Percentiles rank a stretch among this genome's conserved stretches.
These are phyloP conservation scores for Nelumbo lutea DNA, from an alignment of 164 flowering plant genomes.

Conservation along the genomic window DNA sequence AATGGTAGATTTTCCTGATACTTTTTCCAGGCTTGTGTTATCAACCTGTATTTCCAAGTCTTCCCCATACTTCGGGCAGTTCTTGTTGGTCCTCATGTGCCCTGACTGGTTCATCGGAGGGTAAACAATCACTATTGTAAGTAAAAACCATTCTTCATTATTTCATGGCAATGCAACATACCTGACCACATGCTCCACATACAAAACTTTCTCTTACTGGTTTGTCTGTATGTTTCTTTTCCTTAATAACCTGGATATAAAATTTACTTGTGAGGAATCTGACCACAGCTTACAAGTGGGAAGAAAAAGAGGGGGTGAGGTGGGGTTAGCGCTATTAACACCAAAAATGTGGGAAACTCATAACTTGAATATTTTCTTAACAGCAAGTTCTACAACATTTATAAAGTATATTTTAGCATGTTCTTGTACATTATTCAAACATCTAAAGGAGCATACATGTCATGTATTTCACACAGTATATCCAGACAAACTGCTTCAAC, in stretches of 20 bases:
- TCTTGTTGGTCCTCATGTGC: slow-evolving; percentile 97
- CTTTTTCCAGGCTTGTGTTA: slow-evolving; percentile 40
- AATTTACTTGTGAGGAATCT: no score
- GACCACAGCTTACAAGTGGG: no score
- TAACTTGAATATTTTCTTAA: no score
- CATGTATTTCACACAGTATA: no score
- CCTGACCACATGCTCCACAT: slow-evolving; percentile 99
- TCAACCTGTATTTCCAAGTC: slow-evolving; percentile 56
- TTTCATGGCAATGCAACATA: slow-evolving; percentile 18
- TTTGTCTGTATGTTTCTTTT: slow-evolving; percentile 50
- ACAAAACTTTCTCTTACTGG: slow-evolving; percentile 78
- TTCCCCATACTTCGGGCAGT: slow-evolving; percentile 91
- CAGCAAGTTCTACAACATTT: no score
- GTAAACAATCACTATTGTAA: neutral
- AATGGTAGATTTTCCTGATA: slow-evolving; percentile 33
- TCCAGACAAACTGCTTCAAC: no score
- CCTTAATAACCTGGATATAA: slow-evolving; percentile 51
- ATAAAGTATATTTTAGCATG: no score
- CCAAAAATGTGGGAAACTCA: no score
- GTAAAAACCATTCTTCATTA: neutral
- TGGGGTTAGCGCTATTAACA: no score
- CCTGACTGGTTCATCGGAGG: slow-evolving; percentile 53
- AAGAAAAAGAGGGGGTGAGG: no score
- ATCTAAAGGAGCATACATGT: no score
- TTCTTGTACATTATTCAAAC: no score